These are phyloP conservation scores for Sechiopsis laciniata DNA, from an alignment of 306 rosid genomes.

Conservation along the genomic window DNA sequence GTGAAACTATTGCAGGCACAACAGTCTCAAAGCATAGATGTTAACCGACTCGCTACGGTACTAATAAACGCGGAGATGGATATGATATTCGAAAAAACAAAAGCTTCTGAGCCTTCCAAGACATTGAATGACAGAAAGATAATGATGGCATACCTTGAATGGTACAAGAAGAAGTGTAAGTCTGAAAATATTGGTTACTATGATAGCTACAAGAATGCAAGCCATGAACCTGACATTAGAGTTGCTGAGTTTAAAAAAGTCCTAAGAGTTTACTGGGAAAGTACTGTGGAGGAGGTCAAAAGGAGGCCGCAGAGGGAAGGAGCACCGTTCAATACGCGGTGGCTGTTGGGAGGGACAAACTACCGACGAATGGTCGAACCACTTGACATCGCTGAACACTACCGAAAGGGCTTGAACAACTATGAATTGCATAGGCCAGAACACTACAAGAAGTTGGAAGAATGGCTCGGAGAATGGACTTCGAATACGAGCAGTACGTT, in stretches of 20 bases:
- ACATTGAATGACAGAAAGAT: slow-evolving; percentile 33
- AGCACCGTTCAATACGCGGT: slow-evolving; percentile 20
- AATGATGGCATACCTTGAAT: slow-evolving; percentile 50
- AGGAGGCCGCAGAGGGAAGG: slow-evolving; percentile 46
- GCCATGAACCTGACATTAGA: background rate
- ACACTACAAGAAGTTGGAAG: slow-evolving; percentile 39
- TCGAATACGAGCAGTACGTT: background rate
- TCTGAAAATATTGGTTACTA: slow-evolving; percentile 35
- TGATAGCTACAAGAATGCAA: slow-evolving; percentile 38
- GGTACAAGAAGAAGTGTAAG: slow-evolving; percentile 47
- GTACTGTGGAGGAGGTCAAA: slow-evolving; percentile 39
- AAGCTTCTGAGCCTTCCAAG: slow-evolving; percentile 21
- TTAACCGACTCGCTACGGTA: slow-evolving; percentile 1
- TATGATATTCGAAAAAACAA: slow-evolving; percentile 1
- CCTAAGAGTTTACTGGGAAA: slow-evolving; percentile 44
- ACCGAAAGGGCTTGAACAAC: slow-evolving; percentile 7
- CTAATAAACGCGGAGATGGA: slow-evolving; percentile 17
- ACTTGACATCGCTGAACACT: slow-evolving; percentile 46
- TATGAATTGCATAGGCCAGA: slow-evolving; percentile 28
- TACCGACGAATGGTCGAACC: slow-evolving; percentile 69
- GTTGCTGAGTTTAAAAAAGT: slow-evolving; percentile 17
- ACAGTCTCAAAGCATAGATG: background rate
- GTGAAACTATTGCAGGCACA: slow-evolving; percentile 19
- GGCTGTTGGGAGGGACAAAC: slow-evolving; percentile 44
- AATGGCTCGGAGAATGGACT: slow-evolving; percentile 18